Evolutionary conservation across 352 stramenopile genomes (phyloP), one percentile per base, ranked within the genome.

Genomic region (Phytophthora aleatoria): DNA sequence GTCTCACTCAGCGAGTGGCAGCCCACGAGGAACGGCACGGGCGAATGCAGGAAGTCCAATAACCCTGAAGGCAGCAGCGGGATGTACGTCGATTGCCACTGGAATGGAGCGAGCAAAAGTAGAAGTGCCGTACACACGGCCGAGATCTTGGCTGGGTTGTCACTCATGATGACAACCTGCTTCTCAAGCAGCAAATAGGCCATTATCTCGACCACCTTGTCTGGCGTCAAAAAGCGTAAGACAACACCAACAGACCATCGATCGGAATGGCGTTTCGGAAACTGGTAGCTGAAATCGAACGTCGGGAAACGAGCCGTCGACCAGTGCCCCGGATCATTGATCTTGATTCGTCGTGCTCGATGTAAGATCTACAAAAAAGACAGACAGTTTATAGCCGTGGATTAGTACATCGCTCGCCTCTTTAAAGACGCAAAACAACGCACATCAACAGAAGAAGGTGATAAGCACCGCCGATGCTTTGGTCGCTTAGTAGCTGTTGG

Each of bases 41-140:
- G 85, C 7, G 87, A 95, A 57, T 95, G 87, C 30, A 95, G 66
- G 59, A 95, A 94, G 56, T 94, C 87, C 28, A 92, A 61, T 12
- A 95, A 50, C 8, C 68, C 77, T 20, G 80, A 83, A 15, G 87
- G 87, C 9, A 95, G 50, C 57, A 94, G 49, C 3, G 85, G 87
- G n/a, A 95, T 95, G 42, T 93, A 95, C 11, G 87, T 95, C 15
- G 85, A 95, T 71, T 95, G 87, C 85, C 87, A 95, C 71, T 92
- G 85, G 57, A 91, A 95, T n/a, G 87, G 87, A 27, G 83, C 60
- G 5, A 95, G 62, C 7, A 95, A 53, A 20, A 93, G 68, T 50
- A 92, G 30, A 7, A 95, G 57, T 2, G 83, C 87, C 0, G 87
- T 89, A 43, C 83, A 94, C 0, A 91, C 69, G 1, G 84, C 87